A percentile compares a stretch with the other conserved stretches of the same genome.
Evolutionary conservation across 148 eudicot genomes (phyloP).

Genomic region (Beta vulgaris): DNA sequence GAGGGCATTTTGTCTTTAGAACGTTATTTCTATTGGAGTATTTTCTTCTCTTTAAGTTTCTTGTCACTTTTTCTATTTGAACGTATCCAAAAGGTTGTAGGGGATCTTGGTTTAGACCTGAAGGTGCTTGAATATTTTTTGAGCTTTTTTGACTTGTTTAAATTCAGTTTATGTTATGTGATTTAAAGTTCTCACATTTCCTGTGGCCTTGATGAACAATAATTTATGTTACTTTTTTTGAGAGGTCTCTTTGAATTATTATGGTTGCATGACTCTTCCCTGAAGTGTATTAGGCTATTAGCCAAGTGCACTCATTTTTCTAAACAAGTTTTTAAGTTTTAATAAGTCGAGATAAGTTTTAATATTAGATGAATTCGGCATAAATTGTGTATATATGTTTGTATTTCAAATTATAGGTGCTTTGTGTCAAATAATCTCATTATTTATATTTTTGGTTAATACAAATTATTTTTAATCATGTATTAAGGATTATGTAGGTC

Average conservation of each 20-base stretch:
- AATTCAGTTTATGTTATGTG: constrained; percentile 13
- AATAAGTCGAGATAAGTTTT: too few relatives aligned
- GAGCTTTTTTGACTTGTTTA: not conserved
- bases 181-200: not conserved
- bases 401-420: too few relatives aligned
- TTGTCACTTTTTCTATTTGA: constrained; percentile 4
- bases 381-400: too few relatives aligned
- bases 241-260: not conserved
- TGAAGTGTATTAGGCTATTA: too few relatives aligned
- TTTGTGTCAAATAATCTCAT: too few relatives aligned
- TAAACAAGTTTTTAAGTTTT: too few relatives aligned
- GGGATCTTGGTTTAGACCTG: constrained; percentile 14
- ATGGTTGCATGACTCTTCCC: not conserved
- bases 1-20: not conserved
- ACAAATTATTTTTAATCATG: too few relatives aligned
- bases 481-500: too few relatives aligned
- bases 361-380: too few relatives aligned
- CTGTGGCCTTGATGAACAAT: constrained; percentile 4
- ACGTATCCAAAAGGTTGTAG: constrained; percentile 5
- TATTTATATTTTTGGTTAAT: too few relatives aligned
- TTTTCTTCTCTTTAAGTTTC: constrained; percentile 9
- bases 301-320: too few relatives aligned
- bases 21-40: constrained; percentile 6
- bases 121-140: constrained; percentile 6
- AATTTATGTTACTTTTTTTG: not conserved